Percentiles rank a stretch among this genome's conserved stretches.
Evolutionary conservation across 139 green algal species (phyloP).

Genomic region (Asterochloris sp.): DNA sequence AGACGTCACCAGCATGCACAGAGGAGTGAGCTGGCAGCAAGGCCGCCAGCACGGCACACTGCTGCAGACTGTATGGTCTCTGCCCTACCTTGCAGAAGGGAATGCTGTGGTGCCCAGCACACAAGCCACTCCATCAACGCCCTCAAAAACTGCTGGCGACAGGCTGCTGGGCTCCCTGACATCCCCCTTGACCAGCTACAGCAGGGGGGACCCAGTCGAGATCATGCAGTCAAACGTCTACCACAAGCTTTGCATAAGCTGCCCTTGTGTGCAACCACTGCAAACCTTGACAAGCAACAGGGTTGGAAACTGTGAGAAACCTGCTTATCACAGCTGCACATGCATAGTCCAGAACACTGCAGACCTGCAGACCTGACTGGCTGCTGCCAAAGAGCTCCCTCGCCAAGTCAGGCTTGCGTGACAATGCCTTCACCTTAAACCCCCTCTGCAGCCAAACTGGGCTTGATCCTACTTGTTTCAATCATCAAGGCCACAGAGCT

Average conservation of each 20-base stretch:
- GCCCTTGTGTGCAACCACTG: neutral
- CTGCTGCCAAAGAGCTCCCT: slow-evolving; percentile 45
- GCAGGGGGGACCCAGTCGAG: neutral
- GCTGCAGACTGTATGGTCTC: neutral
- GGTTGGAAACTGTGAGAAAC: neutral
- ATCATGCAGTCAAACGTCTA: neutral
- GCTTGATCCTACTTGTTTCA: neutral
- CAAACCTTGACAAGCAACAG: neutral
- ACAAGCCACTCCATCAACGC: slow-evolving; percentile 64
- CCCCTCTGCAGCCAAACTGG: slow-evolving; percentile 38
- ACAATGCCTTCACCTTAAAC: slow-evolving; percentile 66
- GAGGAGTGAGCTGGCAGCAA: neutral
- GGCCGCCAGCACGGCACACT: no score
- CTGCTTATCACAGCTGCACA: neutral
- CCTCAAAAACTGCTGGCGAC: slow-evolving; percentile 26
- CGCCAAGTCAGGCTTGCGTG: slow-evolving; percentile 49
- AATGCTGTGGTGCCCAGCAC: slow-evolving; percentile 88
- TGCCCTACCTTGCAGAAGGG: slow-evolving; percentile 47
- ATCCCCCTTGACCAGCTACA: slow-evolving; percentile 19
- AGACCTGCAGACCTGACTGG: slow-evolving; percentile 35
- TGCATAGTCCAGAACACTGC: neutral
- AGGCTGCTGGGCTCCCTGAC: neutral
- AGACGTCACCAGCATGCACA: no score
- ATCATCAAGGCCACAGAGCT: neutral
- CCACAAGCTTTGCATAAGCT: neutral